Evolutionary conservation across 345 rosid species (phyloP).

Genomic region (Rhodamnia rubescens): DNA sequence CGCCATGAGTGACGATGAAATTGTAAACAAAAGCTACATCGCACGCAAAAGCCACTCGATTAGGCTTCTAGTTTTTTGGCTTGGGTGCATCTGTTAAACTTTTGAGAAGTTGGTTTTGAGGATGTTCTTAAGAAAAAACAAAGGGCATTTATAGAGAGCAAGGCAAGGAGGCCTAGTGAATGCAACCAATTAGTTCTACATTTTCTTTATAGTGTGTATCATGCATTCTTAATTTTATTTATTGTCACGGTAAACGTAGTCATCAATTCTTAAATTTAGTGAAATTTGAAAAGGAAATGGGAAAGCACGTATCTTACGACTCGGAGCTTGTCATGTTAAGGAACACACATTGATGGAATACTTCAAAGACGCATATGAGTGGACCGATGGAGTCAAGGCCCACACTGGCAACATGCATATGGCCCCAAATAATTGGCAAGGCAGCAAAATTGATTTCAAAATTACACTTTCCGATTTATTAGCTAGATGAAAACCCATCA

Average conservation of each 20-base stretch:
- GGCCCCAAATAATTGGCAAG: background rate
- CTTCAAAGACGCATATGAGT: background rate
- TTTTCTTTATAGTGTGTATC: background rate
- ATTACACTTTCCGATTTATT: no score
- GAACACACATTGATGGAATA: background rate
- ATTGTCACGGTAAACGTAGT: background rate
- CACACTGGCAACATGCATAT: background rate
- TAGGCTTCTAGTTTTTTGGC: background rate
- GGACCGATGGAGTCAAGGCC: background rate
- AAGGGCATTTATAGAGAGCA: background rate
- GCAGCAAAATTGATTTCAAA: no score
- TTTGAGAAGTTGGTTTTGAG: background rate
- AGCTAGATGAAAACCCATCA: no score
- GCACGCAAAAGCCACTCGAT: background rate
- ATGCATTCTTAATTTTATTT: background rate
- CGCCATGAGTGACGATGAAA: background rate
- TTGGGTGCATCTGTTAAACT: accelerated
- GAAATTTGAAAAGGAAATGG: background rate
- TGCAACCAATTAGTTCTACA: background rate
- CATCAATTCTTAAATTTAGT: background rate
- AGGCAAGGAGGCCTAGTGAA: background rate
- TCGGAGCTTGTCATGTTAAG: background rate
- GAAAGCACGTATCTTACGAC: background rate
- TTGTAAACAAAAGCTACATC: background rate
- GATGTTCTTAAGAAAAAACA: background rate